Base-by-base conservation (phyloP, 805 yeast genomes). In the Teunomyces atbi region DNA sequence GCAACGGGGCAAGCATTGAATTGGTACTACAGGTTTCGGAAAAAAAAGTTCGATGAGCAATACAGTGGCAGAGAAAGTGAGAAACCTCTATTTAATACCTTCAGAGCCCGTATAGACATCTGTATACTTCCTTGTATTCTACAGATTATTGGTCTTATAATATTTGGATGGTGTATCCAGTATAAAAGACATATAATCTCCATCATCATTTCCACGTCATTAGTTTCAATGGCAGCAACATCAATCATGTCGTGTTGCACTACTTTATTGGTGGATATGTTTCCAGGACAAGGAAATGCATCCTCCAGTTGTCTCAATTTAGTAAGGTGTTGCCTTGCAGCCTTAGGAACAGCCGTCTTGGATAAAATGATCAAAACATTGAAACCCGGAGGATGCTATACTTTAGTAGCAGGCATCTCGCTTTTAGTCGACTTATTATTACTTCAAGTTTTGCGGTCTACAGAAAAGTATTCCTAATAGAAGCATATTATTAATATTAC, bases 81-180 rank as follows among this genome's bases (percentile, higher is more conserved):
- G 10, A 29, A 10, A 5, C 53, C 58, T 5, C 66, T 71, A 8
- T 81, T 84, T 57, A 77, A 84, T 57, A 70, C 81, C 27, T 71
- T 80, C 40, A 65, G 66, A 40, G 78, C 85, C 0, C 72, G 94
- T 47, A 55, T 85, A 6, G 65, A 71, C 12, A 67, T 76, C 5
- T 47, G 59, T n/a, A 39, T 64, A 4, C 47, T 73, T 10, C 79
- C 85, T 2, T 62, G 78, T 2, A 28, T 70, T 2, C 50, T 78
- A 4, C 58, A 76, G 6, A 51, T 62, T 21, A 71, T 71, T 0
- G 74, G 77, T 4, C 55, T 79, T 0, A 47, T 83, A 2, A 64
- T 82, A 15, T 86, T 77, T 61, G 96, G 95, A 1, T 89, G 96
- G 96, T 79, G 89, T 48, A 55, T 87, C 12, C 69, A 78, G 33